phyloP scores from a whole-genome alignment of 345 rosid genomes.

The Turnera subulata region DNA sequence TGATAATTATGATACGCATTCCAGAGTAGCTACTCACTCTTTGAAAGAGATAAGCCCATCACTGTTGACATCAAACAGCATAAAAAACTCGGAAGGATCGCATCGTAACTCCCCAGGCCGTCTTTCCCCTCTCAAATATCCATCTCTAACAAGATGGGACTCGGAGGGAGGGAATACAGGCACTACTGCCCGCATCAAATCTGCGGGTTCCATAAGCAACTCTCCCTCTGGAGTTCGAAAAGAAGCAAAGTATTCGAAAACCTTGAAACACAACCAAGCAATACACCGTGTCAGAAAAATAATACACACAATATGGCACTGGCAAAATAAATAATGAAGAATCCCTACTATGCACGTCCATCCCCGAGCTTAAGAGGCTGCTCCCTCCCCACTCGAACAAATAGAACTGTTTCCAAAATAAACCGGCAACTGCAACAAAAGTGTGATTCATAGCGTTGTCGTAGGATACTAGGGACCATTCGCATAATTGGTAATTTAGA shows the following conservation, averaged over 20 bases:
- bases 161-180: slow-evolving; percentile 97
- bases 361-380: too few relatives aligned
- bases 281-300: not conserved
- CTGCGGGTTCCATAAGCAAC: slow-evolving; percentile 71
- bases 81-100: slow-evolving; percentile 72
- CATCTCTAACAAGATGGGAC: slow-evolving; percentile 78
- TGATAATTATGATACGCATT: too few relatives aligned
- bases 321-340: too few relatives aligned
- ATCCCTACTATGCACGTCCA: too few relatives aligned
- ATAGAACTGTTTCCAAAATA: too few relatives aligned
- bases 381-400: too few relatives aligned
- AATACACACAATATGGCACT: not conserved
- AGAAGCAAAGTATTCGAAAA: slow-evolving; percentile 89
- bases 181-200: slow-evolving; percentile 87
- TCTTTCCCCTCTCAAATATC: slow-evolving; percentile 86
- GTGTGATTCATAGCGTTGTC: too few relatives aligned
- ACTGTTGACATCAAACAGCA: slow-evolving; percentile 76
- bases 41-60: slow-evolving; percentile 88
- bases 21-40: slow-evolving; percentile 61
- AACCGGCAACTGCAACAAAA: too few relatives aligned
- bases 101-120: slow-evolving; percentile 77
- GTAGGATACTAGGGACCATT: too few relatives aligned
- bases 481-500: too few relatives aligned
- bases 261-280: slow-evolving; percentile 28
- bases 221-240: slow-evolving; percentile 52